Evolutionary conservation across 441 rosid genomes (phyloP), one percentile per base, ranked within the genome.

Genomic region (Eruca vesicaria): DNA sequence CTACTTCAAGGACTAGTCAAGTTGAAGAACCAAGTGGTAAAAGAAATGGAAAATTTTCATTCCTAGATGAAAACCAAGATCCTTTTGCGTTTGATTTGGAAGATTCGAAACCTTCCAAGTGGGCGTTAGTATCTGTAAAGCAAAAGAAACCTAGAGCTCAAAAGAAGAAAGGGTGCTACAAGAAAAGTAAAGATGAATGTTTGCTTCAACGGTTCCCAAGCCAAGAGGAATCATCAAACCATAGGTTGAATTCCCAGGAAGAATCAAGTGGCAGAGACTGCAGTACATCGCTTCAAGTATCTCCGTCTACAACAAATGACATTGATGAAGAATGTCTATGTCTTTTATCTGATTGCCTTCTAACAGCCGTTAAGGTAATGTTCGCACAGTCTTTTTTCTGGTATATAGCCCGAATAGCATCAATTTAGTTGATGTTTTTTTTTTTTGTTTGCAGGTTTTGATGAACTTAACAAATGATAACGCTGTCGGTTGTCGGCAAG

Each of bases 381-480:
- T 28, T 55, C 53, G 48, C 26, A 61, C 21, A 4, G 58, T 66
- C 80, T 36, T 9, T 14, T 26, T 56, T 0, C 63, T 57, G 41
- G 59, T 60, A 64, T 36, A 48, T 10, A 12, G 45, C 35, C 3
- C 10, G 18, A 33, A 66, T 71, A 59, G 32, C 19, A 65, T 3
- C 48, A 45, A 33, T 71, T 41, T 64, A 18, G 35, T 58, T 64
- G 11, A 59, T 58, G 28, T 20, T 58, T 33, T 18, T 63, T 35
- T 20, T 60, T n/a, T 18, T 69, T 35, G 35, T 74, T 76, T 72
- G 81, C 89, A 96, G 99, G 99, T 96, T 76, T 84, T 96, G 73
- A 96, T 96, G 97, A 96, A 96, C 82, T 85, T 94, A 78, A 92
- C 99, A 41, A 94, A 96, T 82, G 98, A 94, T 69, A 92, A 96